Base-by-base conservation (phyloP, 208 protist genomes). In the Trichomonas gallinae region DNA sequence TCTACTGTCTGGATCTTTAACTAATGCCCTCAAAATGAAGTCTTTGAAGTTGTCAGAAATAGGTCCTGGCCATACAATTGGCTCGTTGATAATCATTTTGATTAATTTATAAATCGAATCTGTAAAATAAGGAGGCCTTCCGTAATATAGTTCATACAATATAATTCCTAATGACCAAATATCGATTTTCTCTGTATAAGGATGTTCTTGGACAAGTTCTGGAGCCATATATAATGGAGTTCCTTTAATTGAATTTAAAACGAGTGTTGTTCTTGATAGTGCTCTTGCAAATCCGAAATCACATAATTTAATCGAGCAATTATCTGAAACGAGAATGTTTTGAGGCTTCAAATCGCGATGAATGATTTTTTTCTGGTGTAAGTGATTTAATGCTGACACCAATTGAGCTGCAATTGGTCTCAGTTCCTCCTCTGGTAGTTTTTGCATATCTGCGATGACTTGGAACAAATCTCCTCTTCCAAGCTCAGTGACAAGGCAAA, bases 151-250 rank as follows among this genome's bases (percentile, higher is more conserved):
- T 97, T 99, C 99, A 97, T 99, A 99, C 83, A 99, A 97, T 96
- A 99, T 99, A 46, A 99, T 98, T 21, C 99, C 99, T 13, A 99
- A 97, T 15, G 98, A 99, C 99, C 99, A 99, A 45, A 99, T 97
- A 97, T 99, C 99, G 23, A 96, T 51, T 40, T 96, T 97, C 82
- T 98, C 96, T 96, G 98, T 96, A 96, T 98, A 98, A 42, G 97
- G 97, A 89, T 97, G 87, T 96, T 98, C 97, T 97, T 98, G 96
- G 23, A 98, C 96, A 21, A 99, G 98, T 97, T 99, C 99, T 0
- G 98, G 98, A 9, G 98, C 98, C 99, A 99, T 99, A 97, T 99
- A 99, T 34, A 99, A 98, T 17, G 97, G 97, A 4, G 97, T 98
- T 13, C 97, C 97, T 96, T 98, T 99, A 96, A 99, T 99, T 96